Percentiles rank a stretch among this genome's conserved stretches.
These are phyloP conservation scores for Calonectria pauciramosa DNA, from an alignment of 2,329 filamentous ascomycete species.

Conservation along the genomic window DNA sequence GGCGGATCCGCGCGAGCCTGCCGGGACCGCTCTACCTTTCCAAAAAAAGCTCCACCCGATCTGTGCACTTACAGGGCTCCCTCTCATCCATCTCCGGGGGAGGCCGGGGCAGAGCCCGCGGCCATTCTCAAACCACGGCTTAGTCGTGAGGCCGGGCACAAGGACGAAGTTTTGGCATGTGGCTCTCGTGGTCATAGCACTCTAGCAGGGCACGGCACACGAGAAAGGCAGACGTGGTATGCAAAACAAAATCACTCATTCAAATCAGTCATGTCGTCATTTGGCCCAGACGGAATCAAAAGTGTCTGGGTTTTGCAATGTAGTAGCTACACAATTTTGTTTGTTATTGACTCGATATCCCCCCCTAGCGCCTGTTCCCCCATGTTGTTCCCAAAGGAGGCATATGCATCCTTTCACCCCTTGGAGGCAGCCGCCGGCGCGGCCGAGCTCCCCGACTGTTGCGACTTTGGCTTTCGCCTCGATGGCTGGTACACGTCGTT, in stretches of 20 bases:
- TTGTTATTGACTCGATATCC: constrained; percentile 12
- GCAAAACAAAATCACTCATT: constrained; percentile 13
- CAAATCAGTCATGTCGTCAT: constrained; percentile 32
- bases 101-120: neutral
- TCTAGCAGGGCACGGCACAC: neutral
- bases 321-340: constrained; percentile 14
- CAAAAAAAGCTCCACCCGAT: neutral
- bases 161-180: constrained; percentile 8
- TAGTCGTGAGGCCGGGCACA: neutral
- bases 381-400: neutral
- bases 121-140: neutral
- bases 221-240: neutral
- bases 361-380: neutral
- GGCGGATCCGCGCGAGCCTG: neutral
- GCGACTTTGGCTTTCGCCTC: constrained; percentile 69
- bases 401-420: constrained; percentile 36
- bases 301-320: constrained; percentile 19
- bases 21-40: neutral
- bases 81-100: neutral
- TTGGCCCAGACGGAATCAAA: constrained; percentile 13
- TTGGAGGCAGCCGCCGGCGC: constrained; percentile 43
- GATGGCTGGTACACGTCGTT: constrained; percentile 94
- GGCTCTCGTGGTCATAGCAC: constrained; percentile 22
- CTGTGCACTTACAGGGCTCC: neutral
- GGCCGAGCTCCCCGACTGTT: constrained; percentile 36